Evolutionary conservation across 2,329 filamentous ascomycete species (phyloP).

Genomic region (Juglanconis juglandina): DNA sequence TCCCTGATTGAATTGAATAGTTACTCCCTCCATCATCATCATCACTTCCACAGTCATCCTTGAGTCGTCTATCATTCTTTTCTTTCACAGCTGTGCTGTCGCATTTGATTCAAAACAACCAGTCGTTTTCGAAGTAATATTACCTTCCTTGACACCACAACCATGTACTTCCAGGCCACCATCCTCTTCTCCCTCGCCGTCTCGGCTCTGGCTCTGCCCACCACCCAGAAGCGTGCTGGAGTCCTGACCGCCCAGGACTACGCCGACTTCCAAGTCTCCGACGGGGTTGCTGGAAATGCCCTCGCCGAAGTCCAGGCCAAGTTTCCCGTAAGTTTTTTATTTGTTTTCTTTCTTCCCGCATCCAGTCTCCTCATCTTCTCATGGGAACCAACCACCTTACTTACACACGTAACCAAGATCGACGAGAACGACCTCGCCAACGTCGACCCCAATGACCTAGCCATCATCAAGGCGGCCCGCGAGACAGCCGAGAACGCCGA

Average conservation of each 20-base stretch:
- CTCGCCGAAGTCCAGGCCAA: conserved; percentile 50
- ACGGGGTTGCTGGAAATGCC: conserved; percentile 50
- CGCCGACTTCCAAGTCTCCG: conserved; percentile 46
- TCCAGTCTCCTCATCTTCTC: not conserved
- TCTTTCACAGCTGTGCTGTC: conserved; percentile 16
- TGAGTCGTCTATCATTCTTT: conserved; percentile 7
- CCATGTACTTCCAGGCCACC: conserved; percentile 37
- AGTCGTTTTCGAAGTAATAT: not conserved
- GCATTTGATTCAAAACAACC: conserved; percentile 15
- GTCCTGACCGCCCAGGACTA: conserved; percentile 30
- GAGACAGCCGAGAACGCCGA: conserved; percentile 53
- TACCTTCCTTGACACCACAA: conserved; percentile 16
- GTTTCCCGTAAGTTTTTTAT: conserved; percentile 42
- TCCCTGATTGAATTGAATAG: not conserved
- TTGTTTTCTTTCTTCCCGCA: not conserved
- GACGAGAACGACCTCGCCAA: conserved; percentile 41
- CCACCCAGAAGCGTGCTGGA: conserved; percentile 26
- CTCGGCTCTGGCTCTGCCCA: conserved; percentile 32
- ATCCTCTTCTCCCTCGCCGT: conserved; percentile 34
- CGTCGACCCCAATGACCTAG: conserved; percentile 45
- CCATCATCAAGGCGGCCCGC: conserved; percentile 48
- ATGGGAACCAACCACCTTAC: not conserved
- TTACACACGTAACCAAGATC: conserved; percentile 29
- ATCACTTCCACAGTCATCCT: conserved; percentile 1
- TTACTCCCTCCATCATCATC: not conserved